Conservation (phyloP, 352 stramenopile species). For the Pelagophyceae sp. region DNA sequence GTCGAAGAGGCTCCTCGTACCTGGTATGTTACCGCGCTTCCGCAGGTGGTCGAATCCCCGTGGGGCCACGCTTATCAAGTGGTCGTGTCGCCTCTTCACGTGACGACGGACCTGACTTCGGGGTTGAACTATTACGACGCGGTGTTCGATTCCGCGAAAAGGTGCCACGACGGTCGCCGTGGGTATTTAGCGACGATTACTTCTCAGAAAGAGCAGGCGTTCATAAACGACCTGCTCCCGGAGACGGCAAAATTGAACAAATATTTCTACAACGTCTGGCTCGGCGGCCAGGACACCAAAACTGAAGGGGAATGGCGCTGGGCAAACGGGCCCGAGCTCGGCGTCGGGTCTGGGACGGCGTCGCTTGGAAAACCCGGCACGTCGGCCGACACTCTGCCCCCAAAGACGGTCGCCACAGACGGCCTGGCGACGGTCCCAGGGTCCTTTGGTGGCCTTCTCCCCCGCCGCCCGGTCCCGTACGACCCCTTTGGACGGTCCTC, state of each 20-base stretch:
- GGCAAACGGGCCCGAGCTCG: neutral
- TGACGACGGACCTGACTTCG: neutral
- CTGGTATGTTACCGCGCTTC: no score
- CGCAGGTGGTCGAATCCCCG: no score
- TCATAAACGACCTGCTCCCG: neutral
- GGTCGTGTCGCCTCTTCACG: neutral
- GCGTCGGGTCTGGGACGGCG: no score
- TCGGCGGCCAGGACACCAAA: neutral
- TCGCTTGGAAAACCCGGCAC: no score
- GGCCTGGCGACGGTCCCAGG: no score
- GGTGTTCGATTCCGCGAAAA: neutral
- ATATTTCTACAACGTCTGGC: neutral
- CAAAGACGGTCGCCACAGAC: no score
- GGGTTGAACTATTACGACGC: neutral
- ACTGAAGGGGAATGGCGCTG: neutral
- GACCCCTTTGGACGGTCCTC: neutral
- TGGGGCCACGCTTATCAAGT: neutral
- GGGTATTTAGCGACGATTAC: neutral
- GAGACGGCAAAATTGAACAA: no score
- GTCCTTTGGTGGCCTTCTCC: no score
- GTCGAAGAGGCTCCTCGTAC: no score
- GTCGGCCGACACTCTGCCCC: no score
- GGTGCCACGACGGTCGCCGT: neutral
- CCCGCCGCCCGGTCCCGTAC: no score
- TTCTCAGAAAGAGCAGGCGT: neutral